Evolutionary conservation across 2,329 filamentous ascomycete genomes (phyloP), one percentile per base, ranked within the genome.

Genomic region (Zopfia rhizophila): DNA sequence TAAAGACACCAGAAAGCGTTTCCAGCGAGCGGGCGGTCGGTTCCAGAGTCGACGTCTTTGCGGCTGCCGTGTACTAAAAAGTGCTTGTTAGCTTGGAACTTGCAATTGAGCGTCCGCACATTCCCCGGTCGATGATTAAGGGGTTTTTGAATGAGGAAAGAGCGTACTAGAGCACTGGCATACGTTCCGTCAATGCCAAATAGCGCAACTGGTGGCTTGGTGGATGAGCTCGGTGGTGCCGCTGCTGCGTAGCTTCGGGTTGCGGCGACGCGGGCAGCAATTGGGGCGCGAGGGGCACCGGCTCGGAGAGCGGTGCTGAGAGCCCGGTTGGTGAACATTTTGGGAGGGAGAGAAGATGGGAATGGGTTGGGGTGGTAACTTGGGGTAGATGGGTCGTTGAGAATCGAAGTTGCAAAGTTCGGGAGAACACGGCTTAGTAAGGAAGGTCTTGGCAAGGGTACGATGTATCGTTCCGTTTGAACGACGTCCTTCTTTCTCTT

Each of bases 171-270:
- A 81, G 94, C 94, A 80, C 88, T 91, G 75, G 94, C 94, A 81
- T 99, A 99, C 74, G 93, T 97, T 77, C 94, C 94, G 78, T 97
- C 94, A 72, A 99, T 81, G 66, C 94, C 94, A 78, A 91, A 99
- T 71, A 99, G 85, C 67, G 92, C 84, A 72, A 97, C 82, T 63
- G 94, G 94, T 67, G 93, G 86, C 82, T 90, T 92, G 75, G 85
- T 85, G 73, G 85, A 78, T 68, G 81, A 74, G 63, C 84, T 74
- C 68, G 83, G 80, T 55, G 74, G 66, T 58, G 78, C 73, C 67
- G 84, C 76, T 44, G 63, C 63, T 24, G 61, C 91, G 78, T 91
- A 97, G 75, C 84, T 85, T 75, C 92, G 88, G 76, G 85, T 78
- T 68, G 83, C 81, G 70, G 83, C 82, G 68, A 79, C 73, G 63